phyloP scores from a whole-genome alignment of 345 rosid species.

The Eucalyptus erythrocorys region DNA sequence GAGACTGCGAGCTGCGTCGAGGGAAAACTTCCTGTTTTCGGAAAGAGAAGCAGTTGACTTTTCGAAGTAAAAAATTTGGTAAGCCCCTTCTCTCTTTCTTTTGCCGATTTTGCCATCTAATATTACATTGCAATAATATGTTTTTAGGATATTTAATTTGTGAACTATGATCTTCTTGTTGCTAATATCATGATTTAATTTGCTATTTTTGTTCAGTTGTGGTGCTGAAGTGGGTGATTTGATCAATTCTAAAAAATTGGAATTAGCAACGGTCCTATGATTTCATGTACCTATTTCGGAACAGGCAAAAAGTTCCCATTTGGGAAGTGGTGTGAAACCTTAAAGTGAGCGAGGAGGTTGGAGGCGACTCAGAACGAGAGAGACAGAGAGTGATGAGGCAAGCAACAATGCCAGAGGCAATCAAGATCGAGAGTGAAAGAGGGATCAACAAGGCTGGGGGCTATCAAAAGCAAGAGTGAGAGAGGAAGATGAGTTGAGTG shows the following conservation, averaged over 20 bases:
- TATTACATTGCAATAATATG: background rate
- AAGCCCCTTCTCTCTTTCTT: accelerated
- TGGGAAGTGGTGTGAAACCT: no score
- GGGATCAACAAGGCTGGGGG: no score
- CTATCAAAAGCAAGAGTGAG: no score
- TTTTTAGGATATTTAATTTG: accelerated
- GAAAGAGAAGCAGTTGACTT: background rate
- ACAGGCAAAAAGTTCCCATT: no score
- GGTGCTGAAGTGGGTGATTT: accelerated
- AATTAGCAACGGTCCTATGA: no score
- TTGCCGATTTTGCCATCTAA: accelerated
- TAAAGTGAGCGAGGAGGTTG: accelerated
- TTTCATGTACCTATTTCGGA: no score
- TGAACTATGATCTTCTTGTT: background rate
- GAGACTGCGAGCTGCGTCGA: background rate
- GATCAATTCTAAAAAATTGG: accelerated
- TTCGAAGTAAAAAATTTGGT: accelerated
- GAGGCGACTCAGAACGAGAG: no score
- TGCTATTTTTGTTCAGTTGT: background rate
- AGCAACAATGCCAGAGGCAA: no score
- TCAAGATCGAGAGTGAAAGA: no score
- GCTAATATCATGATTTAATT: accelerated
- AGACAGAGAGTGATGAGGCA: no score
- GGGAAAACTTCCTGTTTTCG: background rate
- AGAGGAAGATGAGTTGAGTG: no score